Base-by-base conservation (phyloP, 176 grass and related monocot genomes). In the Oryza glaberrima region DNA sequence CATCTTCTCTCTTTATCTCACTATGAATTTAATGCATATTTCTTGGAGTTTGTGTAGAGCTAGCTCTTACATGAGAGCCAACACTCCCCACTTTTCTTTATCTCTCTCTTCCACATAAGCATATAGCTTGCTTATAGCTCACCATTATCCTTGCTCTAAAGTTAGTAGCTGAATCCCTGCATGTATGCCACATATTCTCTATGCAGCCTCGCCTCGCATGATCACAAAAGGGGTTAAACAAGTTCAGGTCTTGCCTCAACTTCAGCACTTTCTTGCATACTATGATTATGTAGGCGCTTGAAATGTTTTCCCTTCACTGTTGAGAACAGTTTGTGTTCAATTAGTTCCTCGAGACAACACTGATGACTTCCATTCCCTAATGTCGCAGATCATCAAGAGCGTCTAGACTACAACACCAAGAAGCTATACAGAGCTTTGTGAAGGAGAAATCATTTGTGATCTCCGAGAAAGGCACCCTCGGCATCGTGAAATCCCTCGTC, bases 371-470 rank as follows among this genome's bases (percentile, higher is more conserved):
- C 6, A 44, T 74, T 61, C 63, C 38, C 28, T 79, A 87, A n/a
- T 67, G 68, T 20, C 77, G 78, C 77, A 95, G 89, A 95, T 68
- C 92, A 95, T 68, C 92, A 98, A 82, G 91, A 93, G 32, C 80
- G 47, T 4, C 64, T 95, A 74, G 92, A 97, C 85, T 90, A 93
- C 0, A 86, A 93, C 54, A 80, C 82, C 41, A 93, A 93, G 83
- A 96, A 91, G 64, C 72, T 28, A 28, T 96, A 63, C 94, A 93
- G 76, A 93, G 91, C 40, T 89, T 89, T 15, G 78, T 91, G 7
- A 96, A 91, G 70, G 89, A 96, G 77, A 90, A 91, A 85, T 88
- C 94, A 51, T 85, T 93, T 44, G 51, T 88, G 58, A 90, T 96
- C 9, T 92, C 89, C 9, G 86, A 93, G 81, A 96, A 88, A 92